Base-by-base conservation (phyloP, 805 yeast genomes). In the Saccharomyces mikatae region DNA sequence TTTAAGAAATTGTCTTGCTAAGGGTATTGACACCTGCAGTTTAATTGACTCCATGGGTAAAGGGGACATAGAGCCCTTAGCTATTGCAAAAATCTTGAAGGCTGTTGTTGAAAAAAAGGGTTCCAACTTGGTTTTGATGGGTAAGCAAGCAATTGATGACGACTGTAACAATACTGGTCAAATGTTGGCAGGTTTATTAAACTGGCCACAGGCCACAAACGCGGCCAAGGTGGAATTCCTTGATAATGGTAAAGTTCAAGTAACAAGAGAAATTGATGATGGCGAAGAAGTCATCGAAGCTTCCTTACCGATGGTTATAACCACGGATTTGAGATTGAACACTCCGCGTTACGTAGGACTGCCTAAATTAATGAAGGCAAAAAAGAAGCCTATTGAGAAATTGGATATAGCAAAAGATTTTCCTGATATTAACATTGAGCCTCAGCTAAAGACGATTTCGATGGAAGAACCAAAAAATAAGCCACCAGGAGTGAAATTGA, bases 361-460 rank as follows among this genome's bases (percentile, higher is more conserved):
- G 67, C 97, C 97, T 57, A 94, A 92, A 71, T 81, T 91, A 76
- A 94, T 94, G 98, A 94, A 94, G 77, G 98, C 98, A 54, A 94
- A 94, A 78, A 91, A 91, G 82, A 91, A 89, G 78, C 96, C 96
- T 3, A 77, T 91, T 69, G 89, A 83, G 77, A 81, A 66, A 70
- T 81, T 71, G 72, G 79, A 74, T 70, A 71, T 84, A 22, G 75
- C 67, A n/a, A 56, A 62, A 17, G 95, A 87, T 62, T 80, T 88
- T 56, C 87, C 84, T n/a, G 78, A 86, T 32, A 50, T 62, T 4
- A 87, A 84, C 47, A 67, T 82, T 10, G 70, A 80, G 31, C 79
- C 80, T 41, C 81, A 92, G 63, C 72, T 91, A 56, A 83, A 87
- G 67, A 76, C 83, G 2, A 65, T 88, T 55, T 80, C 83, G 67